Conservation (phyloP, 2,329 filamentous ascomycete species). For the Penicillium sp. region DNA sequence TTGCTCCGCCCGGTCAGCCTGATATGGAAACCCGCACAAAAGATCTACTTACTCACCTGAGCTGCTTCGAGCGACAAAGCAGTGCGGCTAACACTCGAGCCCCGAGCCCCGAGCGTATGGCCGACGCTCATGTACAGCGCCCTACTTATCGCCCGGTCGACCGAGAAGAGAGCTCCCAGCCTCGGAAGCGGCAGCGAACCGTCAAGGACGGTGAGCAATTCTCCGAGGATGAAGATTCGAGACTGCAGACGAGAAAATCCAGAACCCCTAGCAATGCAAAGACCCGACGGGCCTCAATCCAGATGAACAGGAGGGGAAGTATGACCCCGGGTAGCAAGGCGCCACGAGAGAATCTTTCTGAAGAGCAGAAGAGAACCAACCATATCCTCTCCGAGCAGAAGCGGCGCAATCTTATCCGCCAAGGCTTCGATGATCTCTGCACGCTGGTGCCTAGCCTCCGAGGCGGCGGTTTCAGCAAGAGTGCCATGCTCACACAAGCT, state of each 20-base stretch:
- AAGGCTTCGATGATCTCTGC: constrained; percentile 76
- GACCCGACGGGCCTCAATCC: constrained; percentile 31
- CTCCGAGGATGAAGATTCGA: constrained; percentile 33
- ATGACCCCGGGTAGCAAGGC: constrained; percentile 29
- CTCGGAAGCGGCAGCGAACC: constrained; percentile 32
- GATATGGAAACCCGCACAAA: constrained; percentile 55
- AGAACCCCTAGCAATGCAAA: constrained; percentile 41
- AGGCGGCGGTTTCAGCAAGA: constrained; percentile 76
- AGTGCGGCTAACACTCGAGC: constrained; percentile 59
- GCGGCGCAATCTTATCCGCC: constrained; percentile 72
- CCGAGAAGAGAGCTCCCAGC: constrained; percentile 24
- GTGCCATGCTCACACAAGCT: constrained; percentile 68
- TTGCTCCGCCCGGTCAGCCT: constrained; percentile 54
- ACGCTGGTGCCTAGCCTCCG: constrained; percentile 70
- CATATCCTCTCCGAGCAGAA: constrained; percentile 87
- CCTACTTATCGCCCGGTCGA: constrained; percentile 5
- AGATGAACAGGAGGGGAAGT: constrained; percentile 37
- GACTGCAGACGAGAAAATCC: constrained; percentile 46
- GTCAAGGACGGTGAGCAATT: constrained; percentile 40
- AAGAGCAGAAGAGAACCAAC: constrained; percentile 78
- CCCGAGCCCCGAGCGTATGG: constrained; percentile 49
- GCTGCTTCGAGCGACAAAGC: constrained; percentile 54
- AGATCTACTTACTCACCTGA: constrained; percentile 53
- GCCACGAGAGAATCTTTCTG: constrained; percentile 60
- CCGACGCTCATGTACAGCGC: constrained; percentile 8